Base-by-base conservation (phyloP, 2,329 filamentous ascomycete species). In the Pyrenophora tritici-repentis region DNA sequence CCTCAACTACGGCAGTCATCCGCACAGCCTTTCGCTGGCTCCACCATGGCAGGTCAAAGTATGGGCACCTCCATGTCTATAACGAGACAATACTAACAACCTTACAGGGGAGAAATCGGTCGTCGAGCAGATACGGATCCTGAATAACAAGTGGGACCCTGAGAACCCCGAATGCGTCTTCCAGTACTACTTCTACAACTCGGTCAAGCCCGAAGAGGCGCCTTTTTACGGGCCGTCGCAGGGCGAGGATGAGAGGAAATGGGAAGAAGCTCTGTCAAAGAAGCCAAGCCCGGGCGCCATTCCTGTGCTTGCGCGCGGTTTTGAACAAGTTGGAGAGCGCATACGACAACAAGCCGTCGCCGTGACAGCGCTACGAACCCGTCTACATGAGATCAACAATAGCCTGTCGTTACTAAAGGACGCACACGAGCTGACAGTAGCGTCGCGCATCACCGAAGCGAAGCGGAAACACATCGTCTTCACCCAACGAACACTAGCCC, bases 151-250 rank as follows among this genome's bases (percentile, higher is more conserved):
- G 75, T 94, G 90, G 90, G 81, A 89, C 55, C 86, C 88, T 1
- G 74, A 80, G 20, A 83, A 81, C 70, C 81, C 84, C 17, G 85
- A 84, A 68, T 91, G 88, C 63, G 84, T 83, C 22, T 91, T 94
- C 77, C 88, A 90, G 72, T 80, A 89, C 68, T 93, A 93, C 78
- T 90, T 94, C 72, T 95, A 94, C 80, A 94, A 94, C 76, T 86
- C 89, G 60, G 89, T 92, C 56, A 86, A 88, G 57, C 84, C 88
- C 65, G 83, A 84, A 44, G 82, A 83, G 68, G 86, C 88, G n/a
- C 88, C 88, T 9, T 91, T 88, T 72, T 92, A 89, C 73, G 83
- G 86, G 58, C 88, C 88, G 2, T 79, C 83, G 13, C 78, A 85
- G 1, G 79, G 83, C 61, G 90, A 94, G 68, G 86, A 92, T 67